Base-by-base conservation (phyloP, 208 protist genomes). In the Crithidia bombi region DNA sequence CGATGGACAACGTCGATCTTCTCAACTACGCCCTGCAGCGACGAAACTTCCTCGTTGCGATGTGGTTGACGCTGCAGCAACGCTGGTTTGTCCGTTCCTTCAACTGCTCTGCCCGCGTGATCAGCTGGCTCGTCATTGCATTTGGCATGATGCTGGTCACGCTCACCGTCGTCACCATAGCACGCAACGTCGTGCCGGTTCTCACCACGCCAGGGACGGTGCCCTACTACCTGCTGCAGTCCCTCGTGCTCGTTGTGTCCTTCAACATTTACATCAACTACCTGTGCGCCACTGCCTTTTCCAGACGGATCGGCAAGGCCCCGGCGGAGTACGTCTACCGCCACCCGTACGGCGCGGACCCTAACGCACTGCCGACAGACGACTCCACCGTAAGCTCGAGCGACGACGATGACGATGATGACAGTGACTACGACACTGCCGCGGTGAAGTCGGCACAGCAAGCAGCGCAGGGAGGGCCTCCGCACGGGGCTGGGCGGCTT, bases 261-360 rank as follows among this genome's bases (percentile, higher is more conserved):
- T 95, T 91, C 65, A 79, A 82, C 56, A 90, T 89, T 57, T 65
- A 92, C 5, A 83, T 92, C 38, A 87, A 92, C 49, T 92, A 85
- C 54, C 46, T 90, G 14, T 89, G 81, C 32, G 74, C 80, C 1
- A 79, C 79, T 15, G 30, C 68, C 6, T 90, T 92, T 35, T 82
- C 81, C 0, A 33, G 69, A 25, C 50, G 75, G 0, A 41, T 89
- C 1, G 83, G 83, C 1, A 58, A 33, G n/a, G 72, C 65, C 0
- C 71, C 69, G 26, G 35, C 66, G n/a, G 47, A 25, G 15, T 72
- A 75, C 47, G 35, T 54, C 39, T 77, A 63, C 14, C 33, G 30
- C 15, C 66, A 58, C 32, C 51, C 66, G 35, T 41, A 64, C 63
- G 9, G 35, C 19, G 30, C 33, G 25, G 39, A 52, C 25, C 14